These are phyloP conservation scores for Apophysomyces trapeziformis DNA, from an alignment of 371 early-diverging fungal species.

Conservation along the genomic window DNA sequence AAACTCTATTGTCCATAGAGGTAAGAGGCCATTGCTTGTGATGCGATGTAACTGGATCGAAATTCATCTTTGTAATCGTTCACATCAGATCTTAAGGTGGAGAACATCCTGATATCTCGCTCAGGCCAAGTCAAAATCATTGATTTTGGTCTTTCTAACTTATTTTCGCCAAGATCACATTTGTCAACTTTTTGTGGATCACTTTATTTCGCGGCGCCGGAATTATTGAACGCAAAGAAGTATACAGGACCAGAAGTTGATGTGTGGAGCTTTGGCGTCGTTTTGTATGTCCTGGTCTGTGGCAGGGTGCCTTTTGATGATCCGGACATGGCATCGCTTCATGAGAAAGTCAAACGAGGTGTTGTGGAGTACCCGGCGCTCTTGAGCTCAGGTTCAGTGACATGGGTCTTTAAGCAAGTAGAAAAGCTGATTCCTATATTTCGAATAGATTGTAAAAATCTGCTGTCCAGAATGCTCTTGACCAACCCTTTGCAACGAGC, in stretches of 20 bases:
- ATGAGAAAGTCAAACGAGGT: slow-evolving; percentile 87
- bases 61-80: no score
- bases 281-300: slow-evolving; percentile 89
- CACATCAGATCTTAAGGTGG: slow-evolving; percentile 22
- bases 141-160: slow-evolving; percentile 95
- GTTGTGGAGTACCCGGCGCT: slow-evolving; percentile 79
- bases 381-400: slow-evolving; percentile 66
- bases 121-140: slow-evolving; percentile 74
- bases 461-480: slow-evolving; percentile 81
- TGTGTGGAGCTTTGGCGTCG: slow-evolving; percentile 96
- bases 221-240: slow-evolving; percentile 81
- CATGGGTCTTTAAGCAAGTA: slow-evolving; percentile 39
- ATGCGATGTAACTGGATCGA: no score
- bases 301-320: slow-evolving; percentile 98
- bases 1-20: slow-evolving; percentile 92
- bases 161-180: slow-evolving; percentile 77
- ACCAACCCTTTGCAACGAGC: slow-evolving; percentile 72
- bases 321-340: slow-evolving; percentile 81
- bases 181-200: slow-evolving; percentile 95
- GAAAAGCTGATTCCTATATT: not conserved
- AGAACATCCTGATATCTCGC: slow-evolving; percentile 24
- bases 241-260: slow-evolving; percentile 96
- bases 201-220: slow-evolving; percentile 96
- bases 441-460: slow-evolving; percentile 70
- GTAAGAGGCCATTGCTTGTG: slow-evolving; percentile 17